Conservation (phyloP, 2,329 filamentous ascomycete genomes). For the Cercospora brassicicola region DNA sequence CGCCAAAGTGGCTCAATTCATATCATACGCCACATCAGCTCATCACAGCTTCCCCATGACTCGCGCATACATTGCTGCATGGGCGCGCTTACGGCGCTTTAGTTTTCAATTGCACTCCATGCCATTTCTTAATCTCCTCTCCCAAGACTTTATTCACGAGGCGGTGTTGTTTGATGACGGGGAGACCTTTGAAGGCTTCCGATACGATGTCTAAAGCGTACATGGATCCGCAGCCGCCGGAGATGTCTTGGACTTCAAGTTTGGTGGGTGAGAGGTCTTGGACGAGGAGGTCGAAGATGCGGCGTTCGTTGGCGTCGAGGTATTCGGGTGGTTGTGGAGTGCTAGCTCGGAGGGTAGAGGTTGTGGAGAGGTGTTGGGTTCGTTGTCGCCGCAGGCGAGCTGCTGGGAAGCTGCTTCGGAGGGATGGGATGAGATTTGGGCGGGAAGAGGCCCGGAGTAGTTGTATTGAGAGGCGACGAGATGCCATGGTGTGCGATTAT, state of each 20-base stretch:
- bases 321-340: slow-evolving; percentile 45
- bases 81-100: slow-evolving; percentile 47
- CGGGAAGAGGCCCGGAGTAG: slow-evolving; percentile 1
- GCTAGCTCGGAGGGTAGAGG: neutral
- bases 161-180: slow-evolving; percentile 77
- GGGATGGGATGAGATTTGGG: neutral
- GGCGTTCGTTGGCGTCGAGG: slow-evolving; percentile 48
- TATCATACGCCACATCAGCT: neutral
- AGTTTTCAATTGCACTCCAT: slow-evolving; percentile 78
- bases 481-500: slow-evolving; percentile 10
- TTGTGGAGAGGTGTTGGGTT: neutral
- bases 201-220: slow-evolving; percentile 79
- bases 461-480: slow-evolving; percentile 8
- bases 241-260: slow-evolving; percentile 70
- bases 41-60: neutral
- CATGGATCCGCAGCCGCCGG: slow-evolving; percentile 83
- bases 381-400: neutral
- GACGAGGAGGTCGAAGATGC: slow-evolving; percentile 51
- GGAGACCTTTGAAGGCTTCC: slow-evolving; percentile 66
- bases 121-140: slow-evolving; percentile 77
- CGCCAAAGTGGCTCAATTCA: slow-evolving; percentile 2
- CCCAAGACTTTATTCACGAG: slow-evolving; percentile 74
- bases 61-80: neutral
- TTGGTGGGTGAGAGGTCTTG: slow-evolving; percentile 45
- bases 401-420: neutral